Evolutionary conservation across 1,284 basidiomycete species (phyloP).

Genomic region (Ceratobasidium sp.): DNA sequence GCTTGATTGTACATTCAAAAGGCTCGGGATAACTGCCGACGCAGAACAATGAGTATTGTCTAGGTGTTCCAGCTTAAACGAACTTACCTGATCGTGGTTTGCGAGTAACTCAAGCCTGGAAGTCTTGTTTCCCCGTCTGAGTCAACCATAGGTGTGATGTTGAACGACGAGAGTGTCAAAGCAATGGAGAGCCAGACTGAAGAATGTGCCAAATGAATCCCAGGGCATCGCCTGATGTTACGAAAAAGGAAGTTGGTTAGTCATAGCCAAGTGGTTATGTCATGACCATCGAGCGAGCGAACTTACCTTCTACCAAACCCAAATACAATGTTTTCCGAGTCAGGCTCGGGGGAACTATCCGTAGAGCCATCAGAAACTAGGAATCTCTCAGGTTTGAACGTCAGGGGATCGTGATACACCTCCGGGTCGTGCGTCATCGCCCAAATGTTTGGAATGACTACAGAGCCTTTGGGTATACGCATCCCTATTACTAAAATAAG

Average conservation of each 20-base stretch:
- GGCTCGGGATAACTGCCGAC: conserved; percentile 13
- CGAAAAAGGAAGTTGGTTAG: background rate
- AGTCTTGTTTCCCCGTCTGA: conserved; percentile 9
- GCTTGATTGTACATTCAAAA: conserved; percentile 28
- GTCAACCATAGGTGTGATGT: conserved; percentile 7
- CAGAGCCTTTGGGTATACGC: conserved; percentile 6
- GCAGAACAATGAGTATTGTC: too few species aligned
- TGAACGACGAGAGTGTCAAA: conserved; percentile 22
- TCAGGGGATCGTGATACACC: conserved; percentile 90
- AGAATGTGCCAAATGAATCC: conserved; percentile 26
- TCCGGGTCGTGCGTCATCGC: conserved; percentile 80
- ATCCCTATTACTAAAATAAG: background rate
- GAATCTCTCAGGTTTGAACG: conserved; percentile 92
- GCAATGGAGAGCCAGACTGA: conserved; percentile 28
- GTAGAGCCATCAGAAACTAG: conserved; percentile 77
- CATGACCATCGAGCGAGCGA: background rate
- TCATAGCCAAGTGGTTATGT: background rate
- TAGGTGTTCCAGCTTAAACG: too few species aligned
- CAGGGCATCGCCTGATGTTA: conserved; percentile 28
- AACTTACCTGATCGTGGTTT: conserved; percentile 24
- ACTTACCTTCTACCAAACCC: conserved; percentile 33
- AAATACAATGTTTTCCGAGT: conserved; percentile 24
- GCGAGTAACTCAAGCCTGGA: background rate
- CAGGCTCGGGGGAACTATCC: background rate
- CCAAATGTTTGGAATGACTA: conserved; percentile 24